A percentile compares a stretch with the other conserved stretches of the same genome.
phyloP scores from a whole-genome alignment of 176 grass and related monocot genomes.

The Thinopyrum elongatum region DNA sequence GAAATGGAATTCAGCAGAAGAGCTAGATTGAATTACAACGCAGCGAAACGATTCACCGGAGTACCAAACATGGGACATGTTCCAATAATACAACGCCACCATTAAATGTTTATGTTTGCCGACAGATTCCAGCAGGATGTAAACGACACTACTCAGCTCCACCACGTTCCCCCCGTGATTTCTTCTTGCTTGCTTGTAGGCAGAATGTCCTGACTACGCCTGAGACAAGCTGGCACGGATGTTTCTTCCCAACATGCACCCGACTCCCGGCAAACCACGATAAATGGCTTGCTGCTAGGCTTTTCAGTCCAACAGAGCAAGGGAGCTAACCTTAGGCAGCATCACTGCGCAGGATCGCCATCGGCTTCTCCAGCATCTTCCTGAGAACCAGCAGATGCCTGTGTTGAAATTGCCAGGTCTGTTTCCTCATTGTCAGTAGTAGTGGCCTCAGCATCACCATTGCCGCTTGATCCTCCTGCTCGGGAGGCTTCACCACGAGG shows the following conservation, averaged over 20 bases:
- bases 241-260: neutral
- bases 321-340: neutral
- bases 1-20: constrained; percentile 15
- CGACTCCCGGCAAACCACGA: neutral
- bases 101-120: constrained; percentile 20
- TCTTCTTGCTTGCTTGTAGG: constrained; percentile 9
- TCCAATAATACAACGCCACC: constrained; percentile 29
- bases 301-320: constrained; percentile 15
- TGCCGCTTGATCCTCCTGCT: neutral
- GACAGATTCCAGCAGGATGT: constrained; percentile 19
- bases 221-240: constrained; percentile 3
- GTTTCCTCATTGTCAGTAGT: constrained; percentile 3
- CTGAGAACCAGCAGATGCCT: constrained; percentile 28
- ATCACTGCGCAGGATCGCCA: constrained; percentile 27
- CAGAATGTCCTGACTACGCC: constrained; percentile 33
- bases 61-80: neutral
- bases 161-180: neutral
- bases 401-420: neutral
- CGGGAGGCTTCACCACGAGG: neutral
- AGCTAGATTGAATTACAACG: constrained; percentile 29
- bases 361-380: constrained; percentile 25
- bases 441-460: neutral
- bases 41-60: constrained; percentile 7
- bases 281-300: neutral
- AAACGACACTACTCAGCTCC: neutral